These are phyloP conservation scores for Protomyces inouyei DNA, from an alignment of 1,139 yeast genomes.

Conservation along the genomic window DNA sequence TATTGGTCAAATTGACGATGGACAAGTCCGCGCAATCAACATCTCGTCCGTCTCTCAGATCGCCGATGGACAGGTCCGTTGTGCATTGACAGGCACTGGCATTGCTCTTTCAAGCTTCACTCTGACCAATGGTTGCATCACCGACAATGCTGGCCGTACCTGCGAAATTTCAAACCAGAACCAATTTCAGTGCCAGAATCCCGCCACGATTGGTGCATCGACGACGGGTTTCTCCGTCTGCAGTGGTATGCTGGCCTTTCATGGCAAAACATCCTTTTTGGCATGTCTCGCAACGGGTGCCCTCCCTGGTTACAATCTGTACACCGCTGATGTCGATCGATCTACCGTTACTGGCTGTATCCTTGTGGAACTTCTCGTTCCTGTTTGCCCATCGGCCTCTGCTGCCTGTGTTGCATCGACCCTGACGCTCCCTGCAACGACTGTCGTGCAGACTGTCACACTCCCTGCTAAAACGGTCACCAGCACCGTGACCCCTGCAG, in stretches of 20 bases:
- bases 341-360: constrained; percentile 13
- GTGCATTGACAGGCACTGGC: background rate
- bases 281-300: constrained; percentile 19
- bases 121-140: constrained; percentile 10
- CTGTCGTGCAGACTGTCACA: constrained; percentile 54
- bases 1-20: constrained; percentile 4
- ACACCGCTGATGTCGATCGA: constrained; percentile 1
- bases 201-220: background rate
- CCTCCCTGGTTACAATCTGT: constrained; percentile 11
- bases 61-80: constrained; percentile 18
- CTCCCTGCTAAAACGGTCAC: background rate
- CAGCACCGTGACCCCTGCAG: constrained; percentile 1
- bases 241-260: constrained; percentile 6
- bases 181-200: constrained; percentile 15
- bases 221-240: constrained; percentile 14
- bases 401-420: constrained; percentile 14
- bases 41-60: constrained; percentile 4
- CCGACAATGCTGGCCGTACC: constrained; percentile 21
- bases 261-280: constrained; percentile 6
- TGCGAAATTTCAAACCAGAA: constrained; percentile 15
- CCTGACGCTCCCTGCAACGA: constrained; percentile 5
- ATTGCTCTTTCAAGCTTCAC: constrained; percentile 6
- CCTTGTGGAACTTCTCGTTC: constrained; percentile 3
- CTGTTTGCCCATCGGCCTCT: background rate
- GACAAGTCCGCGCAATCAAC: constrained; percentile 2